These are phyloP conservation scores for Myochromella boudieri DNA, from an alignment of 768 basidiomycete species.

Conservation along the genomic window DNA sequence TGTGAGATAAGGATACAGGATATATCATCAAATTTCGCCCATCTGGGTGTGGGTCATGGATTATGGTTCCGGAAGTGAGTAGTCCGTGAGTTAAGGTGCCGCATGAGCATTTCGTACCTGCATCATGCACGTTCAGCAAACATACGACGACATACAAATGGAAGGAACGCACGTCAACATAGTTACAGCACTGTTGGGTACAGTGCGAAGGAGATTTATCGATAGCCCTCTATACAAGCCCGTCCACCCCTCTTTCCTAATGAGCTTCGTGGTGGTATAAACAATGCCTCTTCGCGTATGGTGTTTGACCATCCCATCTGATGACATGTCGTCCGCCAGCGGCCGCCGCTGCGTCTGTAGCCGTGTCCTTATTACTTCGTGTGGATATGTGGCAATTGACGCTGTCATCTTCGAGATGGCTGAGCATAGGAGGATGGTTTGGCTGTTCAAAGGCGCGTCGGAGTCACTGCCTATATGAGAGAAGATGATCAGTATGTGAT, in stretches of 20 bases:
- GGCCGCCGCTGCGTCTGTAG: conserved; percentile 83
- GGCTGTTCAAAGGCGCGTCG: conserved; percentile 50
- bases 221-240: conserved; percentile 92
- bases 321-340: conserved; percentile 56
- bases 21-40: no score
- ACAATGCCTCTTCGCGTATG: conserved; percentile 66
- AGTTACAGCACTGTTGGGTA: conserved; percentile 95
- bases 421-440: conserved; percentile 83
- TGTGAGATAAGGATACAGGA: neutral
- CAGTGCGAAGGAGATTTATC: conserved; percentile 92
- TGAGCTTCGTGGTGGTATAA: conserved; percentile 69
- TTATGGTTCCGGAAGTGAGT: conserved; percentile 4
- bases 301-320: conserved; percentile 59
- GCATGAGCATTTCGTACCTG: conserved; percentile 57
- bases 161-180: conserved; percentile 74
- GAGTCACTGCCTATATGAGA: conserved; percentile 42
- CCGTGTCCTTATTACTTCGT: conserved; percentile 98
- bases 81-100: conserved; percentile 42
- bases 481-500: conserved; percentile 9
- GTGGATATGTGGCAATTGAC: conserved; percentile 93
- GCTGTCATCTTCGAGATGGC: conserved; percentile 96
- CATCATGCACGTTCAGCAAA: conserved; percentile 2
- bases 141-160: neutral
- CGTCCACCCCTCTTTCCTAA: conserved; percentile 82
- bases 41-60: neutral